Evolutionary conservation across 2,329 filamentous ascomycete genomes (phyloP), one percentile per base, ranked within the genome.

Genomic region (Fusarium aywerte): DNA sequence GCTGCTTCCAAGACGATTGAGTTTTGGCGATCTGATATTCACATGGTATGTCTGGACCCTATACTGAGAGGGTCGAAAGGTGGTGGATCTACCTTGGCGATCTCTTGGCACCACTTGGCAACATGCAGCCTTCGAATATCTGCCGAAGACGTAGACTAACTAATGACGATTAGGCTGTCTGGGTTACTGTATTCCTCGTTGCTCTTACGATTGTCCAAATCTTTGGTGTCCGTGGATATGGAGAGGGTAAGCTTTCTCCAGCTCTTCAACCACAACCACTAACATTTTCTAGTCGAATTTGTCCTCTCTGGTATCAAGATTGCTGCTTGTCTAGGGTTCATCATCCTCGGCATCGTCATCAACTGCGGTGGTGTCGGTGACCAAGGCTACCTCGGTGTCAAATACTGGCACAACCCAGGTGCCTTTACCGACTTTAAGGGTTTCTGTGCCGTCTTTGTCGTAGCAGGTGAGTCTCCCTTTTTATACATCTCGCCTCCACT

Each of bases 151-250:
- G 11, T 29, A 43, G 8, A 4, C 58, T 62, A 62, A 62, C 42
- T 62, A 62, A 62, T 35, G 5, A 4, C 6, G 1, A 12, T 39
- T 57, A 62, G 59, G 88, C 90, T 48, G 89, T 92, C 20, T 97
- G 92, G 81, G 92, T 97, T 15, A 87, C 92, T 31, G 82, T 97
- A 40, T 97, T 97, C 78, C 86, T 96, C 53, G 67, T 88, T 13
- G 74, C 90, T 54, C 93, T 97, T 67, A 84, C 95, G 45, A 72
- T 79, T 21, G 97, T 97, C 78, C 97, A 97, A 75, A 76, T 97
- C 63, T 96, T 95, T 71, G 93, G 93, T 55, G 91, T 97, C 62
- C 91, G 90, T 72, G 92, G 91, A 27, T 97, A 96, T 70, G 93
- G 93, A 73, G 93, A 97, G 78, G 92, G 59, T 62, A 44, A 33